phyloP scores from a whole-genome alignment of 257 asterid genomes.

The Solanum sitiens region DNA sequence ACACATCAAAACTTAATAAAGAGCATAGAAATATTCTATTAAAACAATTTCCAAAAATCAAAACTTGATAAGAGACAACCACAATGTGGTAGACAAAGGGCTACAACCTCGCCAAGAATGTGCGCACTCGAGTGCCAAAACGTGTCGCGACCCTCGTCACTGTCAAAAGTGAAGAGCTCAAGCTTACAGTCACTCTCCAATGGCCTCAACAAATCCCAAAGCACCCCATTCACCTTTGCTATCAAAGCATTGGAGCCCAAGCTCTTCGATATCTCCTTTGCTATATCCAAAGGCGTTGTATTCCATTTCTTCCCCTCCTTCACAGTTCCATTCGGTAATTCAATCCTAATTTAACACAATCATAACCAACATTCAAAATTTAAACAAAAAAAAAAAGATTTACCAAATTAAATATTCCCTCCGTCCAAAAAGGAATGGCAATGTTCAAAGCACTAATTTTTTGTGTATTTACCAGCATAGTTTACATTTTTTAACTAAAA shows the following conservation, averaged over 20 bases:
- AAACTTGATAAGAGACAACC: background rate
- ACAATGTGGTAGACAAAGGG: background rate
- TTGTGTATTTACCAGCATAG: background rate
- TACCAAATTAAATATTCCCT: background rate
- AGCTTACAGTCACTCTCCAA: constrained; percentile 85
- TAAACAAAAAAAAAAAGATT: background rate
- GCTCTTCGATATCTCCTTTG: constrained; percentile 84
- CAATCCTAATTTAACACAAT: constrained; percentile 31
- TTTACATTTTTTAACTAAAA: background rate
- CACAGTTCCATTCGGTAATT: constrained; percentile 62
- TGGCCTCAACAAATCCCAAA: constrained; percentile 94
- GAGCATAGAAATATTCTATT: background rate
- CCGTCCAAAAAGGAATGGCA: background rate
- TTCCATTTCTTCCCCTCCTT: constrained; percentile 86
- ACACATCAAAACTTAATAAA: background rate
- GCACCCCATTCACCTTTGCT: constrained; percentile 60
- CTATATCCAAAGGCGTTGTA: constrained; percentile 78
- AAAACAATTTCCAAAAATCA: background rate
- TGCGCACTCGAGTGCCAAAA: constrained; percentile 99
- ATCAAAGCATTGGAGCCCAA: constrained; percentile 81
- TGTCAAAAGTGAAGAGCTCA: constrained; percentile 59
- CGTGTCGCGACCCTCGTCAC: constrained; percentile 86
- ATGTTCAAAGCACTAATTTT: background rate
- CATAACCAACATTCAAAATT: background rate
- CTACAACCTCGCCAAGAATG: constrained; percentile 82